Evolutionary conservation across 768 basidiomycete species (phyloP).

Genomic region (Strobilomyces dryophilus): DNA sequence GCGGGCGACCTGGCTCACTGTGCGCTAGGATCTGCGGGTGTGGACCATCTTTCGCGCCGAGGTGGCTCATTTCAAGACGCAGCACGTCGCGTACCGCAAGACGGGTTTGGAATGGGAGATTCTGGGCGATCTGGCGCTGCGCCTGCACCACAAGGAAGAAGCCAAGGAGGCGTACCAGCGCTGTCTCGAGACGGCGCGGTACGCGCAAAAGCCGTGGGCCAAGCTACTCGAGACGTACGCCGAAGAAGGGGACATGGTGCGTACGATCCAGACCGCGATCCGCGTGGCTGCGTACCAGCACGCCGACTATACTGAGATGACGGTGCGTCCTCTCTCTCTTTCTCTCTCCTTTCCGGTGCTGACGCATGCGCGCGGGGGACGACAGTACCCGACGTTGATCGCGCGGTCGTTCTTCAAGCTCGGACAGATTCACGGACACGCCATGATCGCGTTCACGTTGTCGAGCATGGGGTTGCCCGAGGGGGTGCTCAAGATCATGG

Average conservation of each 20-base stretch:
- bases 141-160: constrained; percentile 97
- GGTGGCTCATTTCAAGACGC: constrained; percentile 97
- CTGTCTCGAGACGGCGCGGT: constrained; percentile 81
- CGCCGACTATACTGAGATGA: constrained; percentile 86
- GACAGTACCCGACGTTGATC: constrained; percentile 80
- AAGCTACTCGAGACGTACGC: constrained; percentile 95
- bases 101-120: constrained; percentile 99
- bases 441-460: constrained; percentile 90
- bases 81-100: constrained; percentile 96
- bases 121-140: constrained; percentile 85
- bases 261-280: constrained; percentile 88
- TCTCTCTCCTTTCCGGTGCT: not conserved
- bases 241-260: constrained; percentile 92
- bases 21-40: constrained; percentile 76
- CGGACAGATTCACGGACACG: constrained; percentile 87
- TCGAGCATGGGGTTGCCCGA: constrained; percentile 94
- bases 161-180: constrained; percentile 97
- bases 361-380: not conserved
- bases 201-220: constrained; percentile 89
- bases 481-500: constrained; percentile 88
- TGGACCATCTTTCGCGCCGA: constrained; percentile 99
- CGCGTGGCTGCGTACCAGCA: constrained; percentile 90
- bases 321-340: constrained; percentile 45
- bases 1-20: not conserved
- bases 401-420: constrained; percentile 91